Evolutionary conservation across 2,329 filamentous ascomycete species (phyloP), one percentile per base, ranked within the genome.

Genomic region (Aspergillus sclerotialis): DNA sequence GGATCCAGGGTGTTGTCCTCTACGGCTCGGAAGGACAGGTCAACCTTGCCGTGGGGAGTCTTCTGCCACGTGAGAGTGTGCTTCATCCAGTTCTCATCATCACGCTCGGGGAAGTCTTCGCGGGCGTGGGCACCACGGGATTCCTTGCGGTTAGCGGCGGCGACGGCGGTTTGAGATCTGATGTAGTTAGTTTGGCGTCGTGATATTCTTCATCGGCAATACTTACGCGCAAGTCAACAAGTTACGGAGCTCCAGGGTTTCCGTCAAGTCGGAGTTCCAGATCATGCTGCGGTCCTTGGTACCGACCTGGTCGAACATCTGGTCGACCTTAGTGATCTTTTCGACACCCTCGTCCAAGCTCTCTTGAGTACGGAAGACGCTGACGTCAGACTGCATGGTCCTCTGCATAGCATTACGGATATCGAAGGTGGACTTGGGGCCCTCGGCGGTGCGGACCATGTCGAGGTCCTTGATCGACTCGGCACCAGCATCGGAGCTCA

Each of bases 201-300:
- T 35, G 35, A 41, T 42, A 38, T 39, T 35, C 23, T 17, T 4
- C 6, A 8, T 24, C 13, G 24, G 23, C 21, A 32, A 44, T 49
- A 83, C 82, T 71, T 80, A 87, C 78, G 89, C 90, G 80, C 92
- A 96, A 56, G 92, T 96, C 60, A 98, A 72, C 56, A 98, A 68
- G 67, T 98, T 98, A 58, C 89, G 78, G 58, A 96, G 74, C 70
- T 98, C 92, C 37, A 98, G 79, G 6, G 90, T 94, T 76, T 96
- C 90, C 43, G 94, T 87, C 25, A 96, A 78, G 59, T 96, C 90
- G 15, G 85, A 88, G 80, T 96, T 96, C 90, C 90, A 96, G 73
- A 96, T 96, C 90, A 96, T 95, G 76, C 86, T 93, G 66, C 92
- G 84, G 67, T 96, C 90, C 78, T 94, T 94, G 70, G 86, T 95